These are phyloP conservation scores for Curvularia spicifera DNA, from an alignment of 2,329 filamentous ascomycete genomes.

Conservation along the genomic window DNA sequence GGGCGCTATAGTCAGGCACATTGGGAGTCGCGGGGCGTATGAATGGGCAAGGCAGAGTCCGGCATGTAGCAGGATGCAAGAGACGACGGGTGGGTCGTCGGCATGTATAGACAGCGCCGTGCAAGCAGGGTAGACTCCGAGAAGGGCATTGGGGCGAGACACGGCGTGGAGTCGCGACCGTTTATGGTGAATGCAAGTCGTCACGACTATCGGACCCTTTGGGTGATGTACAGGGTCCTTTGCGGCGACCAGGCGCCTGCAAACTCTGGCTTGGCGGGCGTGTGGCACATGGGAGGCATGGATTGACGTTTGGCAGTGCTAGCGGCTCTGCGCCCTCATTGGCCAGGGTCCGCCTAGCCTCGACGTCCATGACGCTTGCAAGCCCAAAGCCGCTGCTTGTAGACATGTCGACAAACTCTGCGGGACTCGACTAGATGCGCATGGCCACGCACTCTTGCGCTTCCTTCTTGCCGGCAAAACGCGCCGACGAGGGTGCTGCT, in stretches of 20 bases:
- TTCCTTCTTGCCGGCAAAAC: neutral
- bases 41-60: neutral
- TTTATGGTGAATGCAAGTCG: constrained; percentile 17
- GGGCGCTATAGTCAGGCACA: constrained; percentile 13
- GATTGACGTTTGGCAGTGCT: constrained; percentile 19
- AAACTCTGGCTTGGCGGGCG: constrained; percentile 7
- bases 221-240: constrained; percentile 19
- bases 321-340: constrained; percentile 20
- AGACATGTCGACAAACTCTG: constrained; percentile 8
- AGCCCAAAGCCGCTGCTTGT: constrained; percentile 18
- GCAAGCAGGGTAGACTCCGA: too few relatives aligned
- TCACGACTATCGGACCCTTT: constrained; percentile 21
- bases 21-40: neutral
- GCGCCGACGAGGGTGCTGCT: too few relatives aligned
- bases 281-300: constrained; percentile 23
- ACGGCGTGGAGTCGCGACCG: neutral
- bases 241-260: constrained; percentile 11
- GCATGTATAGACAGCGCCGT: neutral
- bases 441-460: constrained; percentile 10
- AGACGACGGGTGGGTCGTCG: neutral
- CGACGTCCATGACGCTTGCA: constrained; percentile 40
- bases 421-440: neutral
- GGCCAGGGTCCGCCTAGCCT: constrained; percentile 17
- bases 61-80: neutral
- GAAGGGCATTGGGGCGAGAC: neutral